Conservation (phyloP, 306 rosid species). For the Prunus campanulata region DNA sequence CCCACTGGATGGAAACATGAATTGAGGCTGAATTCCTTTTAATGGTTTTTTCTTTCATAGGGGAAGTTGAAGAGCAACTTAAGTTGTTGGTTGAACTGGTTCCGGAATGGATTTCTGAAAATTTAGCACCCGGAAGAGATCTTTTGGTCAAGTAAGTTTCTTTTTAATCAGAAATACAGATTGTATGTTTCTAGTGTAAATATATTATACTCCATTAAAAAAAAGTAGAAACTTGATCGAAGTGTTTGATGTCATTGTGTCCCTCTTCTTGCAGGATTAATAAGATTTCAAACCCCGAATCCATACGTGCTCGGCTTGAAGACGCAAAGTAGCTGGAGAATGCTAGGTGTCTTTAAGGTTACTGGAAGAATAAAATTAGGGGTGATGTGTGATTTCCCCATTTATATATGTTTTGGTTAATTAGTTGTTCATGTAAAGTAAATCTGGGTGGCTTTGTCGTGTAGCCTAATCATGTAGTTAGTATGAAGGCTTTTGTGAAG, state of each 20-base stretch:
- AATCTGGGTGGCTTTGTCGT: not conserved
- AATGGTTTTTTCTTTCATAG: conserved; percentile 29
- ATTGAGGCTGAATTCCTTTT: conserved; percentile 22
- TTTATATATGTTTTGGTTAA: conserved; percentile 3
- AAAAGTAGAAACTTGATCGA: not conserved
- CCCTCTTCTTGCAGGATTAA: conserved; percentile 47
- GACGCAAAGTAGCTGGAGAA: conserved; percentile 45
- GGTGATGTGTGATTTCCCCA: not conserved
- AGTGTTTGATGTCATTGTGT: not conserved
- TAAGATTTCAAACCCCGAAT: conserved; percentile 36
- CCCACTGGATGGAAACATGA: not conserved
- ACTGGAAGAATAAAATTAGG: not conserved
- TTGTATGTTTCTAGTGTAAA: not conserved
- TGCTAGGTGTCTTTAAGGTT: not conserved
- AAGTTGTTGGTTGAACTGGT: conserved; percentile 57
- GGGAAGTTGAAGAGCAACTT: conserved; percentile 75
- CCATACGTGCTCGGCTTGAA: conserved; percentile 51
- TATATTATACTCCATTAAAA: not conserved
- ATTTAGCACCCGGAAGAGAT: conserved; percentile 58
- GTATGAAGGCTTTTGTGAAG: not conserved
- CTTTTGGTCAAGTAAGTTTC: conserved; percentile 49
- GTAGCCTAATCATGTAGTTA: not conserved
- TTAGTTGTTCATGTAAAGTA: conserved; percentile 2
- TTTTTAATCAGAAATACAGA: not conserved
- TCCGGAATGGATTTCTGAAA: conserved; percentile 88